Evolutionary conservation across 371 early-diverging fungal genomes (phyloP).

Genomic region (Blakeslea trispora): DNA sequence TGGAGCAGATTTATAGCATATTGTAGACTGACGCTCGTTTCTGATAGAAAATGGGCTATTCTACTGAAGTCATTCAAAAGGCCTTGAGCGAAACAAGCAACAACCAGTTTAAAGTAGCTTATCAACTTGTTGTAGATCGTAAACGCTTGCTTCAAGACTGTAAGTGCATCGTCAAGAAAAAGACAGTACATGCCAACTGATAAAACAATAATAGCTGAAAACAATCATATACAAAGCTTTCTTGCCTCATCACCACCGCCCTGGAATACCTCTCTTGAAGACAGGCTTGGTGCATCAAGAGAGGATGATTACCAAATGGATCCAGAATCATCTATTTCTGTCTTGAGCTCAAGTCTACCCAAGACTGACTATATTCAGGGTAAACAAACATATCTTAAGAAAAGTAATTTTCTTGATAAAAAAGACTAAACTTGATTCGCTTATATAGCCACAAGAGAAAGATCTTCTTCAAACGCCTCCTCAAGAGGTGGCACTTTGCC

Average conservation of each 20-base stretch:
- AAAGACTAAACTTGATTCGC: neutral
- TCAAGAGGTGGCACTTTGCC: constrained; percentile 25
- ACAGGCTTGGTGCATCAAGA: constrained; percentile 16
- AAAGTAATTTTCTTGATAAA: neutral
- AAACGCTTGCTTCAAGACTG: constrained; percentile 73
- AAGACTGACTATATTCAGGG: constrained; percentile 39
- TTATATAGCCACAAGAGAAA: constrained; percentile 9
- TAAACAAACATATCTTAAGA: constrained; percentile 5
- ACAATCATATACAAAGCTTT: constrained; percentile 63
- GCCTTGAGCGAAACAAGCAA: constrained; percentile 79
- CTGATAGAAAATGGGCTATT: constrained; percentile 77
- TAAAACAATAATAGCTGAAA: constrained; percentile 27
- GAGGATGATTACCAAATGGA: constrained; percentile 26
- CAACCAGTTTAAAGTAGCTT: constrained; percentile 93
- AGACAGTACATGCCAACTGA: neutral
- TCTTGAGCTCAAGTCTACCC: constrained; percentile 69
- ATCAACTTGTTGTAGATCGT: constrained; percentile 89
- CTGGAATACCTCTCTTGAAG: constrained; percentile 58
- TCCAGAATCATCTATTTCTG: constrained; percentile 61
- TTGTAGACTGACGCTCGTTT: neutral
- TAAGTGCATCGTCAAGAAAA: constrained; percentile 23
- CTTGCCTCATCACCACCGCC: constrained; percentile 68
- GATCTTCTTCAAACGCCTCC: constrained; percentile 30
- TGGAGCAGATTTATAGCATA: neutral
- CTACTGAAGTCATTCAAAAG: constrained; percentile 63